Percentiles rank a stretch among this genome's conserved stretches.
phyloP scores from a whole-genome alignment of 2,329 filamentous ascomycete species.

The Colletotrichum echinochloae region DNA sequence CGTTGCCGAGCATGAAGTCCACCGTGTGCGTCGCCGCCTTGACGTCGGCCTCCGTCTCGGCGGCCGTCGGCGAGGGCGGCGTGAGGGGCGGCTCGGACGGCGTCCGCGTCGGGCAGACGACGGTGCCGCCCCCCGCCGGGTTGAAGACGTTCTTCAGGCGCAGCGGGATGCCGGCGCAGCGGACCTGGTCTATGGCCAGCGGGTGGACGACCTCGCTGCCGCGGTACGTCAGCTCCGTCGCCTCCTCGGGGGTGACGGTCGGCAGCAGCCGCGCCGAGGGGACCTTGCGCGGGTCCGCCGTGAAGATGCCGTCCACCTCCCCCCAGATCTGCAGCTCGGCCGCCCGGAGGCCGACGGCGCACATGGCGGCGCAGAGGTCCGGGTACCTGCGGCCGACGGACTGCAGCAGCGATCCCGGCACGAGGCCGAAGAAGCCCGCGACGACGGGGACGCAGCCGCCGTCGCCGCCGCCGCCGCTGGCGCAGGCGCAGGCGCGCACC shows the following conservation, averaged over 20 bases:
- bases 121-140: constrained; percentile 80
- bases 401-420: constrained; percentile 89
- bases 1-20: constrained; percentile 32
- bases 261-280: constrained; percentile 87
- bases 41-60: constrained; percentile 52
- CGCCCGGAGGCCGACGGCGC: constrained; percentile 86
- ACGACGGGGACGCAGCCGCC: constrained; percentile 78
- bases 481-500: constrained; percentile 66
- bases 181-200: constrained; percentile 96
- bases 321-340: constrained; percentile 98
- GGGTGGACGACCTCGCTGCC: constrained; percentile 98
- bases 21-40: constrained; percentile 55
- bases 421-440: constrained; percentile 96
- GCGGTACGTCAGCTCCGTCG: constrained; percentile 93
- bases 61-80: constrained; percentile 59
- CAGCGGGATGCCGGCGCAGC: constrained; percentile 85
- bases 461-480: constrained; percentile 57
- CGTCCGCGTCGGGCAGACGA: constrained; percentile 81
- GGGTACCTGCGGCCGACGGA: constrained; percentile 94
- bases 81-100: constrained; percentile 67
- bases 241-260: constrained; percentile 92
- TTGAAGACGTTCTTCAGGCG: constrained; percentile 94
- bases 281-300: constrained; percentile 85
- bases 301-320: constrained; percentile 96
- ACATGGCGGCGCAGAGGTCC: constrained; percentile 91